Evolutionary conservation across 129 eudicot species (phyloP).

Genomic region (Flaveria linearis): DNA sequence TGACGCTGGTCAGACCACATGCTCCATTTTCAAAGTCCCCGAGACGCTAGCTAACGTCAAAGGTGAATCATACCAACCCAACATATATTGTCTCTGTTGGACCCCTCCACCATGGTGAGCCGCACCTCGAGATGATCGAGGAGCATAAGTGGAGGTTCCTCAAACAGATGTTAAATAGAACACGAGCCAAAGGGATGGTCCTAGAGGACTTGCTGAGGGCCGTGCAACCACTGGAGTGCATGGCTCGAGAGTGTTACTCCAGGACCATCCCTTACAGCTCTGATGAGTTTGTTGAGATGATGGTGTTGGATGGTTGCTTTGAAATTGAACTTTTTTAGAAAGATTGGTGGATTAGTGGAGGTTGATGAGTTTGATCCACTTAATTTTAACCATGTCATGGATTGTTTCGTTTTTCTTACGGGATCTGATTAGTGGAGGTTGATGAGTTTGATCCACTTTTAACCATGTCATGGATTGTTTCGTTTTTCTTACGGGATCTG

Average conservation of each 20-base stretch:
- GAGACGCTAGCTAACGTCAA: constrained; percentile 56
- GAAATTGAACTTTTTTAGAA: constrained; percentile 64
- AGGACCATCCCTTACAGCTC: constrained; percentile 29
- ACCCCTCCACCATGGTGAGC: constrained; percentile 73
- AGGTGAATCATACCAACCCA: constrained; percentile 65
- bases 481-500: constrained; percentile 67
- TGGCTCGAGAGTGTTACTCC: constrained; percentile 66
- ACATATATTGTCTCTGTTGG: constrained; percentile 75
- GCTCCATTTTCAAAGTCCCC: constrained; percentile 78
- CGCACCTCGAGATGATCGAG: constrained; percentile 62
- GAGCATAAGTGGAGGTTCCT: constrained; percentile 87
- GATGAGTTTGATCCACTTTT: constrained; percentile 62
- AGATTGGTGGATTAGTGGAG: constrained; percentile 35
- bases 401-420: constrained; percentile 55
- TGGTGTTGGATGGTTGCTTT: constrained; percentile 88
- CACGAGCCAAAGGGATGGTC: constrained; percentile 33
- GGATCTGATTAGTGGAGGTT: constrained; percentile 53
- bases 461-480: constrained; percentile 60
- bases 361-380: constrained; percentile 61
- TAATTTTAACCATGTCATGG: constrained; percentile 62
- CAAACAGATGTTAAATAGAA: constrained; percentile 43
- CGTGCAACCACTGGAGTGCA: constrained; percentile 51
- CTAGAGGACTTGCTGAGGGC: constrained; percentile 45
- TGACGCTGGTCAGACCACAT: constrained; percentile 60
- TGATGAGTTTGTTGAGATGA: constrained; percentile 65